Evolutionary conservation across 169 alveolate species (phyloP).

Genomic region (Plasmodium billcollinsi): DNA sequence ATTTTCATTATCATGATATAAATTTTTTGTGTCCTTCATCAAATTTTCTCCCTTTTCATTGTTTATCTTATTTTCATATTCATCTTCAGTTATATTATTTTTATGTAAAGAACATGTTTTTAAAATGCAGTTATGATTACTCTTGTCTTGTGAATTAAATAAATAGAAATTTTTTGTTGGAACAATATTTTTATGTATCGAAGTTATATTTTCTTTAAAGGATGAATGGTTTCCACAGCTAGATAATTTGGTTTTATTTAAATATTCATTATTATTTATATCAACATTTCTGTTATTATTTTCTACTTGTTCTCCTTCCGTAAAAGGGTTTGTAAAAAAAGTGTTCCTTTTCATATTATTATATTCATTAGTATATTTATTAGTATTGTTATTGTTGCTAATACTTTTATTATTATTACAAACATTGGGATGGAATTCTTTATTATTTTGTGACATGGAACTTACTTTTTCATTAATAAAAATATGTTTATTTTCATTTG

Average conservation of each 20-base stretch:
- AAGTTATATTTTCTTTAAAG: constrained; percentile 28
- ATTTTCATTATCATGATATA: constrained; percentile 19
- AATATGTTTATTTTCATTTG: constrained; percentile 7
- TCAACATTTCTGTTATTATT: constrained; percentile 15
- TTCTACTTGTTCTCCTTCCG: constrained; percentile 5
- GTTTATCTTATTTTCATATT: not conserved
- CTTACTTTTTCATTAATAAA: constrained; percentile 3
- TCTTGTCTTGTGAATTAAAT: not conserved
- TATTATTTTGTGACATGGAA: not conserved
- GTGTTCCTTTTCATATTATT: constrained; percentile 9
- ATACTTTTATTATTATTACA: not conserved
- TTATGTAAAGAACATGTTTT: constrained; percentile 9
- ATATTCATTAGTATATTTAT: constrained; percentile 9
- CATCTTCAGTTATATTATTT: constrained; percentile 9
- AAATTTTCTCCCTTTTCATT: constrained; percentile 1
- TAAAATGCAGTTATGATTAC: constrained; percentile 15
- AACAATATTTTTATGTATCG: constrained; percentile 11
- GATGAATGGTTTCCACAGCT: not conserved
- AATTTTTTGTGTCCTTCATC: constrained; percentile 17
- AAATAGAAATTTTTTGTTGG: constrained; percentile 14
- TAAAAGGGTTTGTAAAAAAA: constrained; percentile 16
- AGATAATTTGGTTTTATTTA: not conserved
- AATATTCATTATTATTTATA: constrained; percentile 14
- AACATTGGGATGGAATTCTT: no score
- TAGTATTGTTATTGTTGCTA: constrained; percentile 18